A percentile compares a stretch with the other conserved stretches of the same genome.
Conservation (phyloP, 495 filamentous ascomycete species). For the Trichoderma gamsii region DNA sequence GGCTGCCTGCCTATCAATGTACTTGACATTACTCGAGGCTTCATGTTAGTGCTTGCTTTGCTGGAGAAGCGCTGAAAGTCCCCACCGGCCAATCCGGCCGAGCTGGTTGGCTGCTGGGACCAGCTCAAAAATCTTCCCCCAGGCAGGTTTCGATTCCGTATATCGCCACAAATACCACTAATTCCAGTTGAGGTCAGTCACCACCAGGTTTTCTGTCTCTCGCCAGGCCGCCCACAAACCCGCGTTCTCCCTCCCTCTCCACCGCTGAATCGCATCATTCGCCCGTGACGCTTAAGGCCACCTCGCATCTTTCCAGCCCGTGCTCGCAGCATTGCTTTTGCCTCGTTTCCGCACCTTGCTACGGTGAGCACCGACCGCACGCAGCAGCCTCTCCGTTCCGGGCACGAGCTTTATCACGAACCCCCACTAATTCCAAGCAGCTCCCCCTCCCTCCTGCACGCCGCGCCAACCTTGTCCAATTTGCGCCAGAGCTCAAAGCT, state of each 20-base stretch:
- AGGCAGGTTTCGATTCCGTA: no score
- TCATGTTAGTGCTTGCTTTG: background rate
- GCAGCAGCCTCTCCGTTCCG: background rate
- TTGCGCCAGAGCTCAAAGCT: slow-evolving; percentile 5
- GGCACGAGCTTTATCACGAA: background rate
- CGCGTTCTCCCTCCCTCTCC: background rate
- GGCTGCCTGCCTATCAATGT: no score
- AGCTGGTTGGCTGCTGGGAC: background rate
- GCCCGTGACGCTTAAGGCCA: background rate
- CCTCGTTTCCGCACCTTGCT: background rate
- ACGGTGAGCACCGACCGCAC: background rate
- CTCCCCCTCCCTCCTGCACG: slow-evolving; percentile 8
- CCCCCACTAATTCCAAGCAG: slow-evolving; percentile 8
- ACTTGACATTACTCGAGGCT: background rate
- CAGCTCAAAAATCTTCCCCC: background rate
- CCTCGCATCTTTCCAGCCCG: background rate
- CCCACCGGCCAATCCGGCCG: background rate
- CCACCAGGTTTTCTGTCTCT: background rate
- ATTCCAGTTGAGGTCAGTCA: background rate
- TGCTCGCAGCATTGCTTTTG: background rate
- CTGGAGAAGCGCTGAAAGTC: background rate
- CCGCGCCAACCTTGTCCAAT: slow-evolving; percentile 6
- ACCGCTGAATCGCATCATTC: background rate
- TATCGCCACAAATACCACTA: slow-evolving; percentile 8
- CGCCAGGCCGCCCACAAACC: slow-evolving; percentile 3